Evolutionary conservation across 495 filamentous ascomycete species (phyloP).

Genomic region (Massariosphaeria phaeospora): DNA sequence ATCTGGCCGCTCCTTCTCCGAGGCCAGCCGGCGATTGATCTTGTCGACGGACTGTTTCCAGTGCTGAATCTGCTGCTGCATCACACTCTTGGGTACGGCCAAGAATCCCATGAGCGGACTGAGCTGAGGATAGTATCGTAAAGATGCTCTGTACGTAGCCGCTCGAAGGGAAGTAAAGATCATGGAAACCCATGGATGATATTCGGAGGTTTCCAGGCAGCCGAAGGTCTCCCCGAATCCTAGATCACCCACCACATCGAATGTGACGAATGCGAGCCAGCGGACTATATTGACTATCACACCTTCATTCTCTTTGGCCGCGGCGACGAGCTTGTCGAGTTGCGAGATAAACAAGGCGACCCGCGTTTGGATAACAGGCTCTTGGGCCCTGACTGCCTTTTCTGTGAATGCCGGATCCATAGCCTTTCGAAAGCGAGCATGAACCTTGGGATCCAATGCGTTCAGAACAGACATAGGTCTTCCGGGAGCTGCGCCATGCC

Average conservation of each 20-base stretch:
- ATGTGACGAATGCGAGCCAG: background rate
- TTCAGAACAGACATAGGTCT: slow-evolving; percentile 16
- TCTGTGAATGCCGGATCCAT: slow-evolving; percentile 33
- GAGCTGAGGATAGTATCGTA: background rate
- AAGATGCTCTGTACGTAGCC: no score
- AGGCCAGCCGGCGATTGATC: slow-evolving; percentile 7
- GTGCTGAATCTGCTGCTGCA: slow-evolving; percentile 6
- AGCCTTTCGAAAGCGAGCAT: slow-evolving; percentile 26
- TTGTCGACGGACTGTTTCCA: background rate
- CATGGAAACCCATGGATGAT: background rate
- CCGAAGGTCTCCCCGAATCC: background rate
- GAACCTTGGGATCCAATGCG: slow-evolving; percentile 27
- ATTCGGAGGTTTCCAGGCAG: background rate
- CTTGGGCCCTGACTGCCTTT: slow-evolving; percentile 20
- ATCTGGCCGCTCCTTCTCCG: slow-evolving; percentile 14
- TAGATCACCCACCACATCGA: background rate
- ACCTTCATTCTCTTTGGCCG: background rate
- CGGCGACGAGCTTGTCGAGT: background rate
- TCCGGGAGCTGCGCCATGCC: slow-evolving; percentile 2
- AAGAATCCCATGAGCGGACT: background rate
- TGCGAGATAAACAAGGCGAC: background rate
- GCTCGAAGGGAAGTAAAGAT: background rate
- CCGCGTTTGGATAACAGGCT: background rate
- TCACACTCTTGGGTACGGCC: background rate
- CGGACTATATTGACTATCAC: background rate